Conservation (phyloP, 129 eudicot species). For the Helianthus tuberosus region DNA sequence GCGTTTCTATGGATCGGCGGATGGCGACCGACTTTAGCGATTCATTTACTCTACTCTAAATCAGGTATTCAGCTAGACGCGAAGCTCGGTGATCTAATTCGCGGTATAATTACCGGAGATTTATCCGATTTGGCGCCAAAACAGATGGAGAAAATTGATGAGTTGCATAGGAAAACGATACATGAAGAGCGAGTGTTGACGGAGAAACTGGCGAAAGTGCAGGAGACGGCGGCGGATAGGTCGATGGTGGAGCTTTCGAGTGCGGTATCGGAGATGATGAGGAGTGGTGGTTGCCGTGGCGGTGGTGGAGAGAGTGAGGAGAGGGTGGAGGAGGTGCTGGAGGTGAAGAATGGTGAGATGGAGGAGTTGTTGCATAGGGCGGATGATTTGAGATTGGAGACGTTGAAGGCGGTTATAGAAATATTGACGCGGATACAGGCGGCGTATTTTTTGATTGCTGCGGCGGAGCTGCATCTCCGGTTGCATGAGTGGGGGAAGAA, state of each 20-base stretch:
- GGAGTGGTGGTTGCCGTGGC: no score
- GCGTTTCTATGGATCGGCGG: slow-evolving; percentile 77
- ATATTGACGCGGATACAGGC: slow-evolving; percentile 54
- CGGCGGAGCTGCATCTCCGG: slow-evolving; percentile 29
- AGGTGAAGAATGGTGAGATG: slow-evolving; percentile 41
- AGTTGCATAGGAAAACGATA: slow-evolving; percentile 49
- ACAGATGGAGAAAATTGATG: slow-evolving; percentile 45
- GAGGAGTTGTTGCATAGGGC: slow-evolving; percentile 51
- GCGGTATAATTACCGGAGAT: no score
- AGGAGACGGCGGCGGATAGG: slow-evolving; percentile 55
- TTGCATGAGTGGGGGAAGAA: no score
- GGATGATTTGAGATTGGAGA: slow-evolving; percentile 61
- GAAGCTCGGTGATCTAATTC: slow-evolving; percentile 37
- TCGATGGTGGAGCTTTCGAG: slow-evolving; percentile 63
- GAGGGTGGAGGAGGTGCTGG: slow-evolving; percentile 38
- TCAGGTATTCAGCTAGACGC: slow-evolving; percentile 62
- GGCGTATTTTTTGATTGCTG: slow-evolving; percentile 63
- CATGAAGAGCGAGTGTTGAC: slow-evolving; percentile 44
- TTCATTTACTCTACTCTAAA: slow-evolving; percentile 61
- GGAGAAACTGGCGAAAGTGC: slow-evolving; percentile 50
- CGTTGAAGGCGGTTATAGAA: slow-evolving; percentile 43
- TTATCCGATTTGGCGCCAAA: slow-evolving; percentile 23
- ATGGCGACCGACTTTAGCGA: slow-evolving; percentile 78
- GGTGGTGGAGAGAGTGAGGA: slow-evolving; percentile 13
- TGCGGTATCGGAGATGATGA: slow-evolving; percentile 39